These are phyloP conservation scores for Claviceps humidiphila DNA, from an alignment of 2,329 filamentous ascomycete species.

Conservation along the genomic window DNA sequence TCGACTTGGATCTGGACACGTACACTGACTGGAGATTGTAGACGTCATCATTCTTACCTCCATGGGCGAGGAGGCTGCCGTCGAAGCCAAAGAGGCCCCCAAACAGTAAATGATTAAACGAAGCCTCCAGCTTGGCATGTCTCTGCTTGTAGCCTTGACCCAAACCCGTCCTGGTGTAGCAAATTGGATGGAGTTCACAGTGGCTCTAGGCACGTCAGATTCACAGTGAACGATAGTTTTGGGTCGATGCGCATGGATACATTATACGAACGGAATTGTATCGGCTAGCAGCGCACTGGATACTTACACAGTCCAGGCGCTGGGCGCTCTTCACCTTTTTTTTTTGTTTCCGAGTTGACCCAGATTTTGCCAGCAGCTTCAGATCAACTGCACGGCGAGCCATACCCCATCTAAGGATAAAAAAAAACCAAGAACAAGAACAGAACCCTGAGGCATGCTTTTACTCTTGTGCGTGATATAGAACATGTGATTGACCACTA, in stretches of 20 bases:
- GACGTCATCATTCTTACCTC: slow-evolving; percentile 86
- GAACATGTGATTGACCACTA: background rate
- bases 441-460: slow-evolving; percentile 23
- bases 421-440: slow-evolving; percentile 22
- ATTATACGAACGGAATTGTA: slow-evolving; percentile 32
- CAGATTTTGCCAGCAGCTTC: slow-evolving; percentile 17
- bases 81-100: slow-evolving; percentile 91
- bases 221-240: slow-evolving; percentile 23
- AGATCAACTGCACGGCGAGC: slow-evolving; percentile 19
- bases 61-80: slow-evolving; percentile 88
- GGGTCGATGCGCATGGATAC: slow-evolving; percentile 27
- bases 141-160: slow-evolving; percentile 14
- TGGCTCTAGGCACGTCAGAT: slow-evolving; percentile 22
- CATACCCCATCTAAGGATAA: slow-evolving; percentile 14
- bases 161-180: slow-evolving; percentile 11
- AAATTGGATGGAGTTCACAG: slow-evolving; percentile 15
- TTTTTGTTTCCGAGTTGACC: slow-evolving; percentile 25
- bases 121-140: slow-evolving; percentile 11
- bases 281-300: slow-evolving; percentile 25
- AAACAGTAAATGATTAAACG: slow-evolving; percentile 14
- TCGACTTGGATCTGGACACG: background rate
- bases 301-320: slow-evolving; percentile 13
- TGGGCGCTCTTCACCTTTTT: slow-evolving; percentile 16
- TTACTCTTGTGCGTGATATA: background rate
- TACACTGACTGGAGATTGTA: slow-evolving; percentile 21